phyloP scores from a whole-genome alignment of 2,329 filamentous ascomycete species.

The Diaporthe nobilis region DNA sequence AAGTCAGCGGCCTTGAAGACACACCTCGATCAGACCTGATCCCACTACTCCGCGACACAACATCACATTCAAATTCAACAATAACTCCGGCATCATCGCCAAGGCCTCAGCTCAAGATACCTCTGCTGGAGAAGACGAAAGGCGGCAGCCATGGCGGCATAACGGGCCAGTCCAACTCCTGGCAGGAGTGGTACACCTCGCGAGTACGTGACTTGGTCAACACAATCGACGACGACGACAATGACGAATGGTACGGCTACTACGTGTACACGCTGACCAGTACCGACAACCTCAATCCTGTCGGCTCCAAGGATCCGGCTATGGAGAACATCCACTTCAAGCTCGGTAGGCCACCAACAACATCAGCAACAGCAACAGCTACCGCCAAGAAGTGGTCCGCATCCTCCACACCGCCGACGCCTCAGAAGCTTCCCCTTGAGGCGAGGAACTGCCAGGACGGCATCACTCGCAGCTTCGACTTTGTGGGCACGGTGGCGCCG shows the following conservation, averaged over 20 bases:
- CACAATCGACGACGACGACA: constrained; percentile 35
- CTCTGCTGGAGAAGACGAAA: constrained; percentile 36
- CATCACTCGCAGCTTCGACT: constrained; percentile 40
- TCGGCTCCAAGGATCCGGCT: constrained; percentile 39
- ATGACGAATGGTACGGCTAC: constrained; percentile 43
- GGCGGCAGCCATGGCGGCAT: constrained; percentile 21
- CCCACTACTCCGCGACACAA: constrained; percentile 31
- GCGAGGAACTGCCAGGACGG: constrained; percentile 39
- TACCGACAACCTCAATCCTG: constrained; percentile 29
- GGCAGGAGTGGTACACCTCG: constrained; percentile 42
- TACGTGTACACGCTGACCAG: constrained; percentile 40
- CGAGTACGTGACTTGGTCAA: constrained; percentile 39
- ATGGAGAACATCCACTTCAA: constrained; percentile 43
- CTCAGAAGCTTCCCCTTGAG: constrained; percentile 38
- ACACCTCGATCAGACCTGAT: constrained; percentile 40
- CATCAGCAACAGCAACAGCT: not conserved
- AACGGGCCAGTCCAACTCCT: constrained; percentile 26
- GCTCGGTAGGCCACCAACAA: constrained; percentile 1
- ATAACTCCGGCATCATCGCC: not conserved
- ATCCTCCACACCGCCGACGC: not conserved
- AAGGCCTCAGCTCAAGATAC: constrained; percentile 16
- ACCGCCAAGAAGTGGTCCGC: not conserved
- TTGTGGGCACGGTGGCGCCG: constrained; percentile 35
- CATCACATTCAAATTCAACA: not conserved
- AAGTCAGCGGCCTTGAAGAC: constrained; percentile 37